Base-by-base conservation (phyloP, 1,284 basidiomycete species). In the Termitomyces sp. region DNA sequence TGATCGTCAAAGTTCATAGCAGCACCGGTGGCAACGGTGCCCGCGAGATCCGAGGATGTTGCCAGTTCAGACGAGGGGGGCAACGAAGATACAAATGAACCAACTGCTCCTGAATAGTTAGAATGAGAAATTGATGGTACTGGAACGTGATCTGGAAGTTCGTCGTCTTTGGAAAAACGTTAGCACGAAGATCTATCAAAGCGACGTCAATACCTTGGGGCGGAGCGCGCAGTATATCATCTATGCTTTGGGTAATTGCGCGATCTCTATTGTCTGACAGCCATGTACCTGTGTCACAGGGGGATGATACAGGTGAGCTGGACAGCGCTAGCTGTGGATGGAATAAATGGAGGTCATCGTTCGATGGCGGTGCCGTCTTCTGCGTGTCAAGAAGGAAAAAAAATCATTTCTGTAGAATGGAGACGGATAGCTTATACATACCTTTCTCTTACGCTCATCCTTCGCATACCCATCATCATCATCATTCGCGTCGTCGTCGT, bases 51-150 rank as follows among this genome's bases (percentile, higher is more conserved):
- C 19, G 48, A 55, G 19, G 55, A 59, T 28, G 51, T 51, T 7
- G 19, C 40, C 51, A 45, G 53, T 15, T 56, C 55, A 24, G 59
- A 58, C 9, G 58, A 61, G 6, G 55, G 56, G 1, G 55, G 53
- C 10, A 56, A 38, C 17, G 56, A 53, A 8, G 56, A 60, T 19
- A 39, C 17, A 5, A 24, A 26, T 26, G 39, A 26, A 31, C 21
- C 10, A 6, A 19, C 13, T 44, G n/a, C 24, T 28, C 26, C 15
- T n/a, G 39, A 24, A 26, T n/a, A 2, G 10, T 42, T 7, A 28
- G 28, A 26, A 49, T 33, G 19, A 36, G 24, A 21, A 17, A 42
- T 6, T 7, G 53, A 17, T 5, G 40, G 28, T n/a, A 24, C 10
- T 13, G 10, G n/a, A 15, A 15, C 1, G 6, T 44, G 26, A 30